Base-by-base conservation (phyloP, 768 basidiomycete species). In the Fistulinella prunicolor region DNA sequence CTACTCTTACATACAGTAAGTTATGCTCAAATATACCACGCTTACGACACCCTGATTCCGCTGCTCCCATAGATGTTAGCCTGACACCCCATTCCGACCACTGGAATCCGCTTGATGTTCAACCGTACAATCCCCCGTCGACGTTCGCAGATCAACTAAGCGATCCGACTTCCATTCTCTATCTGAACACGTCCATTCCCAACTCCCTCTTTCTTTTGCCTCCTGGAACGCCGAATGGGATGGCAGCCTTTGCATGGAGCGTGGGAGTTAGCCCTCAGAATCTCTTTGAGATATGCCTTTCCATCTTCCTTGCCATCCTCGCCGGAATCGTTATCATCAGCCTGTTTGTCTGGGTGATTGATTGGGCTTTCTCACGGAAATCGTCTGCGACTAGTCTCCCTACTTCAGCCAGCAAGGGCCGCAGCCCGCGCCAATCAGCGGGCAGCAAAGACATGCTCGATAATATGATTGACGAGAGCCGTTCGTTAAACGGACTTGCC, bases 231-330 rank as follows among this genome's bases (percentile, higher is more conserved):
- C 58, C 72, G 9, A 54, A 57, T 8, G 95, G 95, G 3, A 83
- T 99, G 38, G 73, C 81, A 14, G 85, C 88, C 2, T 94, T 94
- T 63, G 89, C 94, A 1, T 85, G 84, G 61, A 78, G 89, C 12
- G 71, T 95, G 35, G 96, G 95, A 24, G 62, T 98, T 5, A 81
- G 82, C 12, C 87, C 89, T 1, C 76, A 83, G 59, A 88, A 96
- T 61, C 74, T 94, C 39, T 91, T 96, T 60, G 79, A 79, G 19
- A 83, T 86, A 43, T 93, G 89, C 65, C 70, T 94, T n/a, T 71
- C 81, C 32, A 69, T 97, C 44, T 95, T 96, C 71, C 78, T 96
- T 42, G 76, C 79, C 17, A 84, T 96, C 55, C 68, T 88, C 24
- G 89, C 80, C 1, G 85, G 73, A 9, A 81, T 84, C n/a, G 78